Percentiles rank a stretch among this genome's conserved stretches.
Evolutionary conservation across 2,329 filamentous ascomycete species (phyloP).

Genomic region (Trichoderma afroharzianum): DNA sequence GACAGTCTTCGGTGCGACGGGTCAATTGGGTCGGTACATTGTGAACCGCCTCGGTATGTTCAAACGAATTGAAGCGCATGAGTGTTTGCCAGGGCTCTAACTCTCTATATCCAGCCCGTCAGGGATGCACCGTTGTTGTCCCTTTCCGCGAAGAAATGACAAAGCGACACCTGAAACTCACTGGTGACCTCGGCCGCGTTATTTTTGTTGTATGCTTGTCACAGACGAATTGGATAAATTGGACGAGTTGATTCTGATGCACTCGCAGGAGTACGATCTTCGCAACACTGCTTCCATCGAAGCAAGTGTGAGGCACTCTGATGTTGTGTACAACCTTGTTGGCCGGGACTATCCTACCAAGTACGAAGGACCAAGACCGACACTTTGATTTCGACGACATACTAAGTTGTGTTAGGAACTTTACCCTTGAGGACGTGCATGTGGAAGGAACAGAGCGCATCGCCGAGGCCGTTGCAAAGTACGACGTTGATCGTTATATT

Average conservation of each 20-base stretch:
- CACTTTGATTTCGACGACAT: not conserved
- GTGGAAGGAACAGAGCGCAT: conserved; percentile 91
- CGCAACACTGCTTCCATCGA: conserved; percentile 94
- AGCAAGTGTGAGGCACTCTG: conserved; percentile 92
- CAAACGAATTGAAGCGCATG: not conserved
- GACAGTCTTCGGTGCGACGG: conserved; percentile 96
- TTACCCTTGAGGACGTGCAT: conserved; percentile 86
- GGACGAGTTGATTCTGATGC: conserved; percentile 16
- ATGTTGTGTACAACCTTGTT: conserved; percentile 95
- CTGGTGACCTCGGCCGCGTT: conserved; percentile 89
- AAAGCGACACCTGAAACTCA: conserved; percentile 92
- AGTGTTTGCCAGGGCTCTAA: conserved; percentile 21
- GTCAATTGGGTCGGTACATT: conserved; percentile 93
- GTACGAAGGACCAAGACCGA: conserved; percentile 44
- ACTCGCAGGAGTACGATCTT: conserved; percentile 81
- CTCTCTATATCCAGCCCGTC: conserved; percentile 58
- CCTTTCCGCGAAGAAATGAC: conserved; percentile 97
- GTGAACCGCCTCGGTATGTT: conserved; percentile 80
- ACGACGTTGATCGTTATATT: conserved; percentile 94
- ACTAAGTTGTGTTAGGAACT: conserved; percentile 66
- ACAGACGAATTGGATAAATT: not conserved
- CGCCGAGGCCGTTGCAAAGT: conserved; percentile 90
- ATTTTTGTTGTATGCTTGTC: conserved; percentile 67
- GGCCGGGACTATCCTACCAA: conserved; percentile 96
- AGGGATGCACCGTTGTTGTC: conserved; percentile 90